A percentile compares a stretch with the other conserved stretches of the same genome.
These are phyloP conservation scores for Volvariella surrecta DNA, from an alignment of 1,284 basidiomycete genomes.

Conservation along the genomic window DNA sequence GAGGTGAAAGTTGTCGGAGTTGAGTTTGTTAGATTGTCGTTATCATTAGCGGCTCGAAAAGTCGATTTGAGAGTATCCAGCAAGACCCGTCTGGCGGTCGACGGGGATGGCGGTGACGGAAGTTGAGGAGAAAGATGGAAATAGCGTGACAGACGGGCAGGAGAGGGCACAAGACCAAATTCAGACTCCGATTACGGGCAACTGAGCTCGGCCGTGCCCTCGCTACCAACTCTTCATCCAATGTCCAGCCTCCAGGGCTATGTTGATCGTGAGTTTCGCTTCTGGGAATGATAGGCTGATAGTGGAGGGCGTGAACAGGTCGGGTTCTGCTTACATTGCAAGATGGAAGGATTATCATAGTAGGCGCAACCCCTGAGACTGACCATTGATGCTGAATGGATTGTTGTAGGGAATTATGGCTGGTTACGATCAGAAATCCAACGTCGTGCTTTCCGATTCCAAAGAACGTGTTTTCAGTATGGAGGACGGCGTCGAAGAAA, in stretches of 20 bases:
- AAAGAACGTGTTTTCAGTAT: conserved; percentile 86
- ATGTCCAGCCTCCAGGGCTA: conserved; percentile 84
- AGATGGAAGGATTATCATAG: conserved; percentile 85
- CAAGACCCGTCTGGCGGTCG: too few relatives aligned
- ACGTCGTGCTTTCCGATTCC: conserved; percentile 86
- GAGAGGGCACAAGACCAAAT: not conserved
- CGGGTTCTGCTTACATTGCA: conserved; percentile 85
- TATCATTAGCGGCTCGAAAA: too few relatives aligned
- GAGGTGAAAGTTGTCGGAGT: too few relatives aligned
- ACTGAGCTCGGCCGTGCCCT: not conserved
- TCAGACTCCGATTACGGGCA: not conserved
- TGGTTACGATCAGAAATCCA: conserved; percentile 89
- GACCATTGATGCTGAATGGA: not conserved
- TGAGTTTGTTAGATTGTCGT: too few relatives aligned
- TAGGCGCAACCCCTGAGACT: conserved; percentile 25
- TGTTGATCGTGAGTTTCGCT: conserved; percentile 58
- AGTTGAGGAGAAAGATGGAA: too few relatives aligned
- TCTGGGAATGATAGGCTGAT: not conserved
- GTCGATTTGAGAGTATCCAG: too few relatives aligned
- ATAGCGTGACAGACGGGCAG: not conserved
- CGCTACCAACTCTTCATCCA: conserved; percentile 7
- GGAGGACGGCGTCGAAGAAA: conserved; percentile 91
- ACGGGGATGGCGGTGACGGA: too few relatives aligned
- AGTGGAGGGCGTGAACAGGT: conserved; percentile 3
- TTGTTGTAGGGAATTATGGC: conserved; percentile 72